Evolutionary conservation across 2,329 filamentous ascomycete species (phyloP), one percentile per base, ranked within the genome.

Genomic region (Neoscytalidium dimidiatum): DNA sequence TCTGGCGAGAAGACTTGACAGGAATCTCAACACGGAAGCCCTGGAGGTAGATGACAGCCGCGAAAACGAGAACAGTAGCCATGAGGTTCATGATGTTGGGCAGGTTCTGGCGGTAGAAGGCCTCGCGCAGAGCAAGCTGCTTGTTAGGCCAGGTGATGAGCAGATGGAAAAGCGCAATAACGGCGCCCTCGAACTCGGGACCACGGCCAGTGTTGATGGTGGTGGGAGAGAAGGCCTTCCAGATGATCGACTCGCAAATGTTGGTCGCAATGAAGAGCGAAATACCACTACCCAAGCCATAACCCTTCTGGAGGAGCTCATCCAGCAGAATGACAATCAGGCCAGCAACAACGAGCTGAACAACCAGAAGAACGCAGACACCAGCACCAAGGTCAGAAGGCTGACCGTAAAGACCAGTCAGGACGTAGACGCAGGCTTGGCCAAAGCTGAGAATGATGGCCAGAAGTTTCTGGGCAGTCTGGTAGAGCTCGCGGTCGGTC

Each of bases 241-340:
- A 99, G 84, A 99, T 91, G 81, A 99, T 99, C 65, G 94, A 97
- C 86, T 99, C 95, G 92, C 95, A 99, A 77, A 99, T 98, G 88
- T 98, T 98, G 85, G 95, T 99, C 71, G 95, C 95, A 78, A 99
- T 99, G 87, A 99, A 99, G 69, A 99, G 91, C 53, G 94, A 98
- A 80, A 99, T 99, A 83, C 95, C 95, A 78, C 92, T 96, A 82
- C 95, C 95, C 70, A 99, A 90, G 81, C 95, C 95, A 77, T 99
- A 99, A 72, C 95, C 95, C 88, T 99, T 99, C 85, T 99, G 96
- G 74, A 99, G 90, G 67, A 99, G 90, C 87, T 99, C 95, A 76
- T 99, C 95, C 66, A 99, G 92, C 67, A 99, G 92, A 80, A 99
- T 98, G 81, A 99, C 96, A 77, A 99, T 97, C 82, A 99, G 89